Base-by-base conservation (phyloP, 192 early-diverging fungal genomes). In the Coemansia sp. region DNA sequence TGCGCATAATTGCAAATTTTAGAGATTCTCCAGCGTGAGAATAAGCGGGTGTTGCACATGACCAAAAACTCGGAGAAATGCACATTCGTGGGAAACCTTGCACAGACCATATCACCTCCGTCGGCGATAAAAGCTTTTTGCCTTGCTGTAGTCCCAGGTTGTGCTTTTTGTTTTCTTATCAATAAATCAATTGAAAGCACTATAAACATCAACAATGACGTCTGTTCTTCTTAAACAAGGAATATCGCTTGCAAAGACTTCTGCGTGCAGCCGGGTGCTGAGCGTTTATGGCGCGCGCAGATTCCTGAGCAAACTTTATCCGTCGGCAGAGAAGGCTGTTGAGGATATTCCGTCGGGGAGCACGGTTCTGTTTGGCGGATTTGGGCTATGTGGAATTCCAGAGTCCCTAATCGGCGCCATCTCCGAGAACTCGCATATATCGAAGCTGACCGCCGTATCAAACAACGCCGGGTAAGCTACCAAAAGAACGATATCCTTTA, bases 321-420 rank as follows among this genome's bases (percentile, higher is more conserved):
- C 60, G 16, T 84, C 86, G 3, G 82, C 85, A 1, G 82, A 73
- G 21, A 82, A 86, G 58, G 88, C 88, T 11, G 80, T 86, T 54
- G 77, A 77, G 45, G 82, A 85, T 50, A 85, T 87, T 16, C 76
- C 82, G 5, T 68, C 82, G 0, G 78, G 77, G 30, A 81, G 82
- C 38, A 91, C 84, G 8, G 61, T 91, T 31, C 74, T 91, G 33
- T 85, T 91, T 55, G 87, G 87, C 29, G 87, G 87, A 11, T 89
- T 89, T 67, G 87, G 87, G 9, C 54, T 91, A 3, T 91, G 89
- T 62, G 89, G 89, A 25, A 86, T 91, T 44, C 89, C 89, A 32
- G 87, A 89, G 67, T 81, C 84, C 55, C 60, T 86, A 47, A 91
- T 91, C 51, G 65, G 62, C 10, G 71, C 71, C 0, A 49, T 74